These are phyloP conservation scores for Suillus clintonianus DNA, from an alignment of 768 basidiomycete species.

Conservation along the genomic window DNA sequence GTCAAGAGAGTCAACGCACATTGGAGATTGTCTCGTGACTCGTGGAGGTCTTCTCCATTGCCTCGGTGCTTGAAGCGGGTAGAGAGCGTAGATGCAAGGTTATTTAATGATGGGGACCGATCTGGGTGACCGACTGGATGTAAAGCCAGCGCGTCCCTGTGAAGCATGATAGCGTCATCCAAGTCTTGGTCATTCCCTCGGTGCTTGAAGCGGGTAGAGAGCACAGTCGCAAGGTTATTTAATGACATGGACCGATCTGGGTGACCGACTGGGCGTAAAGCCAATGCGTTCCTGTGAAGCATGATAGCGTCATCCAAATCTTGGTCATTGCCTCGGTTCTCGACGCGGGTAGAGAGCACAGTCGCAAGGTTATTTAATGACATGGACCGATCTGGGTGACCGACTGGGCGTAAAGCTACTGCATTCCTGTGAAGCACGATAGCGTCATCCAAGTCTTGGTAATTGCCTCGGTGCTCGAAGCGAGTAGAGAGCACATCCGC, in stretches of 20 bases:
- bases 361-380: background rate
- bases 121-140: background rate
- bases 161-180: background rate
- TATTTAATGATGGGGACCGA: background rate
- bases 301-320: background rate
- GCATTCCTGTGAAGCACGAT: background rate
- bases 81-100: background rate
- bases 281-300: background rate
- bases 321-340: background rate
- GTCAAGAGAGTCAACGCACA: background rate
- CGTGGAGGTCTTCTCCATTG: background rate
- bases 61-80: background rate
- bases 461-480: background rate
- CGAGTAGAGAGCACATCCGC: accelerated
- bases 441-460: background rate
- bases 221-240: background rate
- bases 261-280: background rate
- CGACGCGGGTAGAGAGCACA: background rate
- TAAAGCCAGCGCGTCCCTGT: background rate
- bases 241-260: background rate
- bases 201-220: background rate
- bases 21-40: background rate
- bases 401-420: background rate
- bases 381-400: background rate
- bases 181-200: background rate